Evolutionary conservation across 768 basidiomycete genomes (phyloP), one percentile per base, ranked within the genome.

Genomic region (Lentinula guzmanii): DNA sequence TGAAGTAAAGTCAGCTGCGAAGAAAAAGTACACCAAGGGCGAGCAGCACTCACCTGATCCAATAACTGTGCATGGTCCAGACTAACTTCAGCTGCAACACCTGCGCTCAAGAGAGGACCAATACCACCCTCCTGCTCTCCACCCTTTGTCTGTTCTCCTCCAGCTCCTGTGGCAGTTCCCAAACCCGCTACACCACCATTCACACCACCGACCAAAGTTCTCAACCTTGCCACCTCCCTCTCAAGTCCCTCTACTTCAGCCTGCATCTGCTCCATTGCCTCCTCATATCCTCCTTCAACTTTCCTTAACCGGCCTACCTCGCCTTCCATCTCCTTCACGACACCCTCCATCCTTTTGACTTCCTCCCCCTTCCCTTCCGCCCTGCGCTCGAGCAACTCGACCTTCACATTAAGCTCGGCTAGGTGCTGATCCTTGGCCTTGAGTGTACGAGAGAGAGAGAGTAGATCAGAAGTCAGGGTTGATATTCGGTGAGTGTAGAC

Each of bases 201-300:
- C 6, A 31, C 21, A 28, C 50, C 21, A 9, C 52, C 33, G 2
- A 33, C 52, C 16, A 33, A 11, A 3, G 82, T 76, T 78, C 91
- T 93, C 65, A 98, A 76, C 72, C 89, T 93, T 3, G 78, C 84
- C 70, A 93, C 93, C 67, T 98, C 95, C 71, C 92, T 87, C 72
- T 95, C 93, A 56, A 95, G 76, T 0, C 79, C 70, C 71, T 97
- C 95, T 64, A 97, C 75, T 67, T 99, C 96, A 1, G 86, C 82
- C 69, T 96, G 94, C 9, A 98, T 73, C 68, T 93, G 92, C 65
- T 95, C 95, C 80, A 98, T 90, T 2, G 94, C 93, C 67, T 96
- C 94, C 70, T 93, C 91, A 67, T 95, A 92, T 35, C 89, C 88
- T 60, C 87, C 82, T 72, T 96, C 94, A 69, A 96, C 91, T 72